Percentiles rank a stretch among this genome's conserved stretches.
These are phyloP conservation scores for Pyricularia pennisetigena DNA, from an alignment of 2,329 filamentous ascomycete genomes.

Conservation along the genomic window DNA sequence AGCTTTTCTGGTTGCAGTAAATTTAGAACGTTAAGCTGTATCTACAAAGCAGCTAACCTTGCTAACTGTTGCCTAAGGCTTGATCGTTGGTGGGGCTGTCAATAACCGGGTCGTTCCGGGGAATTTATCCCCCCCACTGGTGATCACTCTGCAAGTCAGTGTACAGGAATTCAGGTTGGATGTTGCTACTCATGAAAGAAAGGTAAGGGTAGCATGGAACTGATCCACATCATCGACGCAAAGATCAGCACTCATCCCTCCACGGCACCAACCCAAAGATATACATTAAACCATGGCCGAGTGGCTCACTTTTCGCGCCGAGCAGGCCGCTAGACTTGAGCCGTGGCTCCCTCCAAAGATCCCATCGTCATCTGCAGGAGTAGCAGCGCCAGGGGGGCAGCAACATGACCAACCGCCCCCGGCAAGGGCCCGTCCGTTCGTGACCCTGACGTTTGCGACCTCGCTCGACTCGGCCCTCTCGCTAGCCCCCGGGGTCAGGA, in stretches of 20 bases:
- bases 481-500: constrained; percentile 69
- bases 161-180: not conserved
- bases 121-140: not conserved
- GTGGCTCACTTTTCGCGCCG: constrained; percentile 11
- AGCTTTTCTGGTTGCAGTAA: not conserved
- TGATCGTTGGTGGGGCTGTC: not conserved
- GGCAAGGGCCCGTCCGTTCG: constrained; percentile 29
- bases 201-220: not conserved
- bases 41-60: no score
- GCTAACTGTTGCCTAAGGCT: no score
- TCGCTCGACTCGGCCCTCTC: constrained; percentile 79
- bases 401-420: not conserved
- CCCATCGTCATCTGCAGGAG: not conserved
- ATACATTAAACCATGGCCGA: constrained; percentile 9
- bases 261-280: not conserved
- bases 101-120: not conserved
- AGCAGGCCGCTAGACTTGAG: constrained; percentile 14
- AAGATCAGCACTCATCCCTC: not conserved
- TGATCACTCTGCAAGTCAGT: not conserved
- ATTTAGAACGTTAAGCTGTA: no score
- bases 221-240: not conserved
- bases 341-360: constrained; percentile 12
- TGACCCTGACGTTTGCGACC: constrained; percentile 83
- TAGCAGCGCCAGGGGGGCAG: not conserved
- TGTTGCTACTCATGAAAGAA: not conserved